Conservation (phyloP, 139 green algal genomes). For the Chlamydomonas sp. region DNA sequence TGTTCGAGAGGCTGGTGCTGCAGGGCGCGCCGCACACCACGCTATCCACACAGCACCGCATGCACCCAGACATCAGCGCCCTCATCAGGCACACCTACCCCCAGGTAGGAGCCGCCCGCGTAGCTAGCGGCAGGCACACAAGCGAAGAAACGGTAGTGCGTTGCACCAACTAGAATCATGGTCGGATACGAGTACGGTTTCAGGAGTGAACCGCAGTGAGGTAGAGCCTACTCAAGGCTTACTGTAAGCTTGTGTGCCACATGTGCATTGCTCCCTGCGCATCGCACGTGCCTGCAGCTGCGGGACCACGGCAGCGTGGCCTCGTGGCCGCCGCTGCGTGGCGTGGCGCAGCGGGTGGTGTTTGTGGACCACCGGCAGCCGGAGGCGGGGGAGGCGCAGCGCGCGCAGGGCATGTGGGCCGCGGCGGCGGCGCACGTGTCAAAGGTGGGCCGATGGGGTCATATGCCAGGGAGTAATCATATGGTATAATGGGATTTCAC, state of each 20-base stretch:
- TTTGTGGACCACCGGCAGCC: conserved; percentile 61
- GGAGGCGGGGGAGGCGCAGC: conserved; percentile 43
- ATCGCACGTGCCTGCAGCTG: conserved; percentile 26
- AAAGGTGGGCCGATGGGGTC: conserved; percentile 46
- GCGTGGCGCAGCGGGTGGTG: conserved; percentile 51
- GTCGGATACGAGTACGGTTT: too few relatives aligned
- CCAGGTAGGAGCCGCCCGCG: too few relatives aligned
- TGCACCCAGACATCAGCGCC: conserved; percentile 66
- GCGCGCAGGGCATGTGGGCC: conserved; percentile 15
- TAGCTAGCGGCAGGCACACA: too few relatives aligned
- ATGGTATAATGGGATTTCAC: too few relatives aligned
- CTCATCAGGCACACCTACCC: conserved; percentile 54
- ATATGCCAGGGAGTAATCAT: too few relatives aligned
- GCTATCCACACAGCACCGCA: conserved; percentile 78
- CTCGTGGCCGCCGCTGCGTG: conserved; percentile 41
- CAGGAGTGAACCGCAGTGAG: neutral
- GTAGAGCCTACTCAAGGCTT: neutral
- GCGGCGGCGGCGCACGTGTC: conserved; percentile 32
- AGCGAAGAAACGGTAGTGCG: too few relatives aligned
- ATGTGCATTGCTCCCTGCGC: conserved; percentile 8
- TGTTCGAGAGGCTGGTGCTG: conserved; percentile 84
- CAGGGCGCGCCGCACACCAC: conserved; percentile 54
- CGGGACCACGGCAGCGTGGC: conserved; percentile 44
- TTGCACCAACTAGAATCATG: too few relatives aligned
- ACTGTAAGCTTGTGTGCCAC: neutral